A percentile compares a stretch with the other conserved stretches of the same genome.
phyloP scores from a whole-genome alignment of 768 basidiomycete species.

The Phlegmacium glaucopus region DNA sequence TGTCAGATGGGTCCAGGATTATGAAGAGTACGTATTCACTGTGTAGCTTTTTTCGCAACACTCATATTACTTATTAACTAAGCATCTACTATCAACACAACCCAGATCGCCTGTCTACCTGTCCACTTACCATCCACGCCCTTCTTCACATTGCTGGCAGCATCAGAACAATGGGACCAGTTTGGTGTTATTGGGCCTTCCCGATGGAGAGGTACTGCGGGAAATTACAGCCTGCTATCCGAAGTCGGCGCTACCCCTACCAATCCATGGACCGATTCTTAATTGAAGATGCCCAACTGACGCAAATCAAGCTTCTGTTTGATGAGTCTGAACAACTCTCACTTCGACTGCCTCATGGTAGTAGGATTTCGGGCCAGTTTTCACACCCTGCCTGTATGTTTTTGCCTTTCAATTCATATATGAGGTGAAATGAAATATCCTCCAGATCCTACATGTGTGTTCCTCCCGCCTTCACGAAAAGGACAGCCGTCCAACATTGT shows the following conservation, averaged over 20 bases:
- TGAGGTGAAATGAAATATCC: no score
- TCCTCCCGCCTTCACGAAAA: no score
- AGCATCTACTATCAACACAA: conserved; percentile 27
- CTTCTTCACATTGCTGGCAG: conserved; percentile 16
- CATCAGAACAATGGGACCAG: conserved; percentile 31
- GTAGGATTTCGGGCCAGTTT: background rate
- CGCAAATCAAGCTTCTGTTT: conserved; percentile 26
- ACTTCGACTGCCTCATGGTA: conserved; percentile 6
- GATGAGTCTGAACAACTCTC: conserved; percentile 19
- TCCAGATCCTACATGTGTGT: no score
- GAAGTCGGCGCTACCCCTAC: conserved; percentile 29
- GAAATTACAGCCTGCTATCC: conserved; percentile 20
- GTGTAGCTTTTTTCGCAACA: conserved; percentile 5
- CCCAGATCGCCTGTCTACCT: conserved; percentile 18
- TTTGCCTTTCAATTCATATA: no score
- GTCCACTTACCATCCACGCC: conserved; percentile 28
- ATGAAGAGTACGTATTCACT: conserved; percentile 40
- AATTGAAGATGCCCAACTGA: conserved; percentile 27
- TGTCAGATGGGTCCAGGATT: conserved; percentile 32
- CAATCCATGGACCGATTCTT: conserved; percentile 24
- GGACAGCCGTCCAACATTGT: no score
- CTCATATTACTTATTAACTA: background rate
- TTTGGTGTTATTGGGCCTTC: conserved; percentile 37
- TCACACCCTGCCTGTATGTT: conserved; percentile 9
- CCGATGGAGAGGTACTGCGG: conserved; percentile 38